Base-by-base conservation (phyloP, 2,329 filamentous ascomycete genomes). In the Paraphaeosphaeria sporulosa region DNA sequence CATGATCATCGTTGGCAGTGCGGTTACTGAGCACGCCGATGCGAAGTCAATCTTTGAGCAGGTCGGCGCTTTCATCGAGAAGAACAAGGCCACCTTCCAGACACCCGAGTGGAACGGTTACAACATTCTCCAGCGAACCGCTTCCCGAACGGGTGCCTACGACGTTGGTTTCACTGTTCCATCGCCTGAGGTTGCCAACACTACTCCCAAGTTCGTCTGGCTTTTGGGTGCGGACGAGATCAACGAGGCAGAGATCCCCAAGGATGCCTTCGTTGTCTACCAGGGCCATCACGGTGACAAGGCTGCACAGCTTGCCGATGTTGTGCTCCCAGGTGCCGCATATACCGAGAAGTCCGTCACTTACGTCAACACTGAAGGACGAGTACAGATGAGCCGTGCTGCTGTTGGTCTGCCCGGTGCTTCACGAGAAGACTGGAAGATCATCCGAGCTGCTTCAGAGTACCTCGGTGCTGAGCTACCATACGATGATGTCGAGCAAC, bases 291-390 rank as follows among this genome's bases (percentile, higher is more conserved):
- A 99, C 80, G 95, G 95, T 80, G 95, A 99, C 82, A 87, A 87
- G 55, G 95, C 94, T 66, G 95, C 95, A 57, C 90, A 96, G 80
- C 87, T 97, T 63, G 95, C 95, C 51, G 94, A 99, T 73, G 88
- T 99, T 59, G 87, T 99, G 68, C 91, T 99, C 21, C 95, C 95
- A 30, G 94, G 93, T 68, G 93, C 93, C 53, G 93, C 95, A 13
- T 99, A 97, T 83, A 98, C 94, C 25, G 95, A 99, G 84, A 99
- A 98, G 85, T 88, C 90, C 25, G 94, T 89, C 61, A 99, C 95
- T 47, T 99, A 96, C 75, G 88, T 99, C 81, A 99, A 98, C 87
- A 98, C 95, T 0, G 95, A 99, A 81, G 95, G 95, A 58, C 92
- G 95, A 71, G 93, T 95, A 23, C 95, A 99, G 82, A 90, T 97